Evolutionary conservation across 202 grass and related monocot species (phyloP).

Genomic region (Dendrocalamus latiflorus): DNA sequence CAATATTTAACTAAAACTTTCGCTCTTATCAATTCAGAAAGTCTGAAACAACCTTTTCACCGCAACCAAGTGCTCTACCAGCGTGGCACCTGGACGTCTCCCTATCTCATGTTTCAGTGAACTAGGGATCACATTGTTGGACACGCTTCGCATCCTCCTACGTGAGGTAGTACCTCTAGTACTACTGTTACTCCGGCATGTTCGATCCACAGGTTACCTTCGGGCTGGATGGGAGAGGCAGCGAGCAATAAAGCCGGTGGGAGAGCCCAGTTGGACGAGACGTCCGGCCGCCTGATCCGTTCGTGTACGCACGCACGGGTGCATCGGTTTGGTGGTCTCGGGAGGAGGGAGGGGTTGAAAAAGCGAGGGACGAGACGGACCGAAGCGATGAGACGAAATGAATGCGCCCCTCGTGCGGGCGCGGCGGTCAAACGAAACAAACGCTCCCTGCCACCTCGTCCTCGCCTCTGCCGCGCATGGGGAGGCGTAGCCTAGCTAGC

Average conservation of each 20-base stretch:
- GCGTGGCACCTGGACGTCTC: too few relatives aligned
- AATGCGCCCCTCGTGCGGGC: slow-evolving; percentile 34
- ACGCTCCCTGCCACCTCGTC: too few relatives aligned
- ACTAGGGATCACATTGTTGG: background rate
- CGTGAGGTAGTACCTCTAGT: too few relatives aligned
- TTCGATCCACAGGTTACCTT: too few relatives aligned
- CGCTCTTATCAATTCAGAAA: too few relatives aligned
- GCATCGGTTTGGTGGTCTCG: background rate
- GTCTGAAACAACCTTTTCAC: background rate
- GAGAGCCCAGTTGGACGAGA: background rate
- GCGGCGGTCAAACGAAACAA: background rate
- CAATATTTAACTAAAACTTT: too few relatives aligned
- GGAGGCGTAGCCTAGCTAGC: background rate
- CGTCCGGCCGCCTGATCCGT: background rate
- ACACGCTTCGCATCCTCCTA: background rate
- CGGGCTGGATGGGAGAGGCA: too few relatives aligned
- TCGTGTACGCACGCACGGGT: background rate
- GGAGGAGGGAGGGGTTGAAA: background rate
- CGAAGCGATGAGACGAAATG: background rate
- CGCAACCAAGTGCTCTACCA: background rate
- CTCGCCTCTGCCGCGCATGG: background rate
- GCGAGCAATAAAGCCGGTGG: too few relatives aligned
- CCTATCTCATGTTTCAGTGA: background rate
- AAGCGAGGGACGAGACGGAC: background rate
- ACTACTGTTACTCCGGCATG: too few relatives aligned